These are phyloP conservation scores for Opeltia flavorubescens DNA, from an alignment of 495 filamentous ascomycete genomes.

Conservation along the genomic window DNA sequence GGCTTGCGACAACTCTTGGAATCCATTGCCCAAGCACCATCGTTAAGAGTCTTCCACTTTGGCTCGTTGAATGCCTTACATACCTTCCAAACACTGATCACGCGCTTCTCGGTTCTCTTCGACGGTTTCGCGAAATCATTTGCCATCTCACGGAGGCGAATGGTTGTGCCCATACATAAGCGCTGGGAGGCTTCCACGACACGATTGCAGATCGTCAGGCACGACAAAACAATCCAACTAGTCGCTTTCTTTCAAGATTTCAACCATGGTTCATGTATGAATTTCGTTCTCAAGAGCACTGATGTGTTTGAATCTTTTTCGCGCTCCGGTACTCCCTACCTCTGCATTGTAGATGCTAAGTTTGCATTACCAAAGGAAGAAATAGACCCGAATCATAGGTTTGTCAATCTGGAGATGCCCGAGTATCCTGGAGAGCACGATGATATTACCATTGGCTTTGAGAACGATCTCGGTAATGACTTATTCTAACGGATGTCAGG, in stretches of 20 bases:
- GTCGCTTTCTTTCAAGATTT: conserved; percentile 76
- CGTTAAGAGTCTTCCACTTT: conserved; percentile 40
- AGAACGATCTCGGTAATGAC: conserved; percentile 58
- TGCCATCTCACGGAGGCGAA: conserved; percentile 68
- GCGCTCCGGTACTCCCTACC: conserved; percentile 48
- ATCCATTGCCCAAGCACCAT: conserved; percentile 21
- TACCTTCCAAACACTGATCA: conserved; percentile 59
- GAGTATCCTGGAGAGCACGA: conserved; percentile 85
- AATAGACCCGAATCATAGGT: conserved; percentile 45
- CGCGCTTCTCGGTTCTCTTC: conserved; percentile 61
- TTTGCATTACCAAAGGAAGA: conserved; percentile 62
- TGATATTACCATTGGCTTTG: conserved; percentile 74
- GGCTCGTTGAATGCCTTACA: conserved; percentile 48
- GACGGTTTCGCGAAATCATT: conserved; percentile 60
- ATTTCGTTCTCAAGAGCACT: conserved; percentile 65
- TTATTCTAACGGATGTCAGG: not conserved
- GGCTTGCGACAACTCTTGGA: conserved; percentile 41
- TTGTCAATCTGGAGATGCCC: conserved; percentile 70
- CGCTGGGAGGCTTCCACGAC: conserved; percentile 69
- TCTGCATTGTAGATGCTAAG: conserved; percentile 77
- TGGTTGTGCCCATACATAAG: conserved; percentile 82
- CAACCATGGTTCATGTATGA: conserved; percentile 71
- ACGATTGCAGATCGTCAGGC: conserved; percentile 64
- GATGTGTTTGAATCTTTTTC: conserved; percentile 63
- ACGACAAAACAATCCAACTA: conserved; percentile 57